Evolutionary conservation across 768 basidiomycete genomes (phyloP), one percentile per base, ranked within the genome.

Genomic region (Kwoniella europaea): DNA sequence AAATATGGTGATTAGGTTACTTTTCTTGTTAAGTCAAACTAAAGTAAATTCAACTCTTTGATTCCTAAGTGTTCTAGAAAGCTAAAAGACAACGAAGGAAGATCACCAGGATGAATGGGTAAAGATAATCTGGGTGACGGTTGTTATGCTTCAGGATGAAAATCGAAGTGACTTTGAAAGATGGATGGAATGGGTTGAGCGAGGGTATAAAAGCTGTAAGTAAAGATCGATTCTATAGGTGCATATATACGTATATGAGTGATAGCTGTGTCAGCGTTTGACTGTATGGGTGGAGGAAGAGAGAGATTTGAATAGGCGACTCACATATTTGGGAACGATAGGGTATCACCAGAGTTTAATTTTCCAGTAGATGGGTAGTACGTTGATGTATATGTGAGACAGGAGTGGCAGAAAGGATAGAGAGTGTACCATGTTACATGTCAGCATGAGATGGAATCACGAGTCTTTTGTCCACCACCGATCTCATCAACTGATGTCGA

Each of bases 1-100:
- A 57, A 69, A 69, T 50, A 69, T 63, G 68, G 52, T 63, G 57
- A 60, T 58, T 12, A 67, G 24, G 29, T 60, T 68, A 50, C 46
- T 50, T 35, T 35, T 35, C 35, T 35, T 35, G 35, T 35, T 35
- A 18, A 29, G 53, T 64, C 59, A 42, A 43, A 56, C 27, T 12
- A 20, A 22, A 13, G 55, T 56, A 29, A 60, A 42, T 35, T 12
- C 42, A 60, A 60, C 41, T n/a, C 43, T 60, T 10, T 20, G 16
- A n/a, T 44, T 60, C 41, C 22, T 43, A 4, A 43, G 35, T 35
- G 35, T 22, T 60, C 59, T 42, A 60, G 44, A 16, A 50, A 15
- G 13, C 18, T 50, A 50, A 50, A 50, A 15, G 12, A 18, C 46
- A 18, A 15, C 4, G 46, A 50, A 50, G 12, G 46, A 24, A 24